Base-by-base conservation (phyloP, 2,329 filamentous ascomycete species). In the Grosmannia clavigera region DNA sequence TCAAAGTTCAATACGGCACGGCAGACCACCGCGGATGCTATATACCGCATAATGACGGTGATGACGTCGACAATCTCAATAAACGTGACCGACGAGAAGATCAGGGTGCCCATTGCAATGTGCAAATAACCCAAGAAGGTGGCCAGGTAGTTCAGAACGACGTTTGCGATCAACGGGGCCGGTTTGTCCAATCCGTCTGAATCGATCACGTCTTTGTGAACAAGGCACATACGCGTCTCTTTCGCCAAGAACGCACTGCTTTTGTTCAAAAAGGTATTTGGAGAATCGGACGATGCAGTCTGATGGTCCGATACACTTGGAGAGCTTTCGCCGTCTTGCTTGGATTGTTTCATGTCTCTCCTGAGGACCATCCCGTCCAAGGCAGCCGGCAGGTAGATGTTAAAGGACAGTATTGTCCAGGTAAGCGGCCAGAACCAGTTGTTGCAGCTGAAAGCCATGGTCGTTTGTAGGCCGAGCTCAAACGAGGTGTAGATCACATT, bases 41-140 rank as follows among this genome's bases (percentile, higher is more conserved):
- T 62, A 60, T 67, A 68, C 43, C 68, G 61, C 12, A 60, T 63
- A 19, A 70, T 61, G 12, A 68, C 63, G 0, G 62, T 33, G 7
- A 69, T 60, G 0, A 68, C 65, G 40, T 70, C 67, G 4, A 35
- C 19, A 1, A 64, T 60, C 2, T 63, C 64, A 29, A 69, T 65
- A 35, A 69, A 69, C 29, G 61, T 56, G 25, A 68, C 64, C 55
- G 66, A 65, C 11, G 67, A 68, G 27, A 69, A 63, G 48, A 67
- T 59, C 7, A 68, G 59, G 5, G 67, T 69, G 16, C 68, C 68
- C 53, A 66, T 69, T 19, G 69, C 59, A 53, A 70, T 63, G 59
- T 69, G 67, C 51, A 65, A 60, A 29, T 65, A 61, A 3, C 62
- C 46, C 3, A 51, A 14, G 16, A 52, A 35, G n/a, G 27, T 25